Base-by-base conservation (phyloP, 2,329 filamentous ascomycete species). In the Nothopassalora personata region DNA sequence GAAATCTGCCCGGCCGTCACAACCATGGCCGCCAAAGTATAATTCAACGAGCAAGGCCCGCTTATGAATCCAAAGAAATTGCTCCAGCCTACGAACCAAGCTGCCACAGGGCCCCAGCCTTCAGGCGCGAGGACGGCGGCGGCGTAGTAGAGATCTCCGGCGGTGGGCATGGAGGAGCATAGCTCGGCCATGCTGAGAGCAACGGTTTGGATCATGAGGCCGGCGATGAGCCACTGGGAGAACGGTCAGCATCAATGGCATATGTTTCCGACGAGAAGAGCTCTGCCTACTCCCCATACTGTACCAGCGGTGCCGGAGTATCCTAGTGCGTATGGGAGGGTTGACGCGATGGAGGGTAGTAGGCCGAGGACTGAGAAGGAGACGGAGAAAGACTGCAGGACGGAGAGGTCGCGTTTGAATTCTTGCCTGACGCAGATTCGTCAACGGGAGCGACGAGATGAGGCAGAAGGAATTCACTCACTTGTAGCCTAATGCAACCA, bases 311-410 rank as follows among this genome's bases (percentile, higher is more conserved):
- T 64, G 28, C 66, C 66, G 36, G 61, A 58, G 47, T 74, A 73
- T 4, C 68, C 72, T 7, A 74, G 64, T 54, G 68, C 70, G 56
- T 73, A 76, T 4, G 60, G 53, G 15, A 76, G 66, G 1, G 73
- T 75, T 9, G 72, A 73, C 7, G 74, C 73, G 45, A 76, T 69
- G 4, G 71, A 74, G 9, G 74, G 74, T 5, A 76, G 58, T 11
- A 76, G 69, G 18, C 74, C 74, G 7, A 75, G 62, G 11, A 72
- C 66, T 1, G 70, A 68, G 61, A 75, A 75, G 0, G 71, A 74
- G 23, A 74, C 71, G 1, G 66, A 68, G 64, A 75, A 75, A 7
- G 69, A 72, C 31, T 70, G 67, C 57, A 68, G 65, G 57, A 73
- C 59, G 54, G 66, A 67, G 62, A 70, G 72, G 55, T 73, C 70